These are phyloP conservation scores for Cordyceps cicadae DNA, from an alignment of 2,329 filamentous ascomycete genomes.

Conservation along the genomic window DNA sequence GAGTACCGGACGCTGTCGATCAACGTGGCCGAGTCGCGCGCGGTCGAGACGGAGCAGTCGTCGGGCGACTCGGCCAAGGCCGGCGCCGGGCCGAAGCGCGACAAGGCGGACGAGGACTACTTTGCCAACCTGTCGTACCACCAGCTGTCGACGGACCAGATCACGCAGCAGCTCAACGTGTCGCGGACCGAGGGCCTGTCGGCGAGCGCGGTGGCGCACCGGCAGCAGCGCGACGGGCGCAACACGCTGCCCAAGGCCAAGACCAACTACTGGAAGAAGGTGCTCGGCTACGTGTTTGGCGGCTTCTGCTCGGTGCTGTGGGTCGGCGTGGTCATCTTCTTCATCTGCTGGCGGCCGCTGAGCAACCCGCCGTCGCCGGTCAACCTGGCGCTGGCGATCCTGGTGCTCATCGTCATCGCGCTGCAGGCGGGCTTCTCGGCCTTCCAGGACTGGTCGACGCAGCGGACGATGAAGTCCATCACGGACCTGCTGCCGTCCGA, in stretches of 20 bases:
- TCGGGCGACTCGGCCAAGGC: slow-evolving; percentile 19
- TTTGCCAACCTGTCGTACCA: slow-evolving; percentile 33
- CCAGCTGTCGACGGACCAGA: slow-evolving; percentile 24
- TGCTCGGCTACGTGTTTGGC: slow-evolving; percentile 36
- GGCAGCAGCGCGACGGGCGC: slow-evolving; percentile 31
- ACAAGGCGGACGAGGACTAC: slow-evolving; percentile 34
- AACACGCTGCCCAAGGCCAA: slow-evolving; percentile 34
- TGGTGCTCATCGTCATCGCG: slow-evolving; percentile 39
- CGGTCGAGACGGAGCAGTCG: slow-evolving; percentile 18
- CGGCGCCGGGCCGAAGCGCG: slow-evolving; percentile 7
- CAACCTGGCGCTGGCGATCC: slow-evolving; percentile 37
- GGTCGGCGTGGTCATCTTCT: slow-evolving; percentile 39
- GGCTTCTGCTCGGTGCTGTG: slow-evolving; percentile 40
- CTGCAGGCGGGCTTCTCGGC: slow-evolving; percentile 38
- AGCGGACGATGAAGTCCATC: slow-evolving; percentile 39
- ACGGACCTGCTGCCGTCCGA: slow-evolving; percentile 36
- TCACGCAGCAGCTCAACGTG: slow-evolving; percentile 34
- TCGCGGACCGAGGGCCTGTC: slow-evolving; percentile 27
- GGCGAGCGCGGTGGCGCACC: slow-evolving; percentile 22
- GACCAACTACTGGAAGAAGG: slow-evolving; percentile 34
- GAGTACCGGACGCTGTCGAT: slow-evolving; percentile 34
- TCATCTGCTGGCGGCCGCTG: slow-evolving; percentile 39
- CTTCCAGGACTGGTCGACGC: slow-evolving; percentile 41
- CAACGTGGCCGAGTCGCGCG: slow-evolving; percentile 30
- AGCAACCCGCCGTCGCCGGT: slow-evolving; percentile 34